Percentiles rank a stretch among this genome's conserved stretches.
Evolutionary conservation across 768 basidiomycete species (phyloP).

Genomic region (Collybiopsis confluens): DNA sequence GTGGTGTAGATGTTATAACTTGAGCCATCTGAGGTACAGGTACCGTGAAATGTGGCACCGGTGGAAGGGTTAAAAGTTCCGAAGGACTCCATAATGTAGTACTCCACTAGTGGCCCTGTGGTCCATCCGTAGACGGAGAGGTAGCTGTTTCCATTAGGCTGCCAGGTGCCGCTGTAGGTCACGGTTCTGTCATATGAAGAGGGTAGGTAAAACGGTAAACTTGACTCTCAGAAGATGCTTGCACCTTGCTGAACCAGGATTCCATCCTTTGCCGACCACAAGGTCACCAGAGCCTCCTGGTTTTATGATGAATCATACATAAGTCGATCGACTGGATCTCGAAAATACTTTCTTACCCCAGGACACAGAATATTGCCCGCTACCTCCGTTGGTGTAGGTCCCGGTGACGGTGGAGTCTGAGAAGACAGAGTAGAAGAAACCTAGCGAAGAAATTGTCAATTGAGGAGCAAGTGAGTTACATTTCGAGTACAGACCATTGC

Average conservation of each 20-base stretch:
- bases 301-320: too few species aligned
- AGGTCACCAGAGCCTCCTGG: conserved; percentile 28
- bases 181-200: conserved; percentile 26
- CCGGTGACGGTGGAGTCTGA: conserved; percentile 26
- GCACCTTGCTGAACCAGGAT: neutral
- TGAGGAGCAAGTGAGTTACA: conserved; percentile 17
- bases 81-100: conserved; percentile 41
- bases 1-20: conserved; percentile 37
- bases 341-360: too few species aligned
- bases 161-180: conserved; percentile 31
- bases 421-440: conserved; percentile 36
- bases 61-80: conserved; percentile 36
- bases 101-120: conserved; percentile 40
- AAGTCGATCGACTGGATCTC: too few species aligned
- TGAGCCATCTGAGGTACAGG: conserved; percentile 22
- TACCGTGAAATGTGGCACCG: conserved; percentile 28
- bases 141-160: conserved; percentile 36
- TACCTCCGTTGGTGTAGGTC: conserved; percentile 26
- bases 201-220: neutral
- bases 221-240: neutral
- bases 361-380: conserved; percentile 27
- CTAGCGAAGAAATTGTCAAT: conserved; percentile 27
- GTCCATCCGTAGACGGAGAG: conserved; percentile 42
- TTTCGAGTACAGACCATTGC: conserved; percentile 27
- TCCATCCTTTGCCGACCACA: conserved; percentile 29